Evolutionary conservation across 2,329 filamentous ascomycete genomes (phyloP).

Genomic region (Paraconiothyrium sp.): DNA sequence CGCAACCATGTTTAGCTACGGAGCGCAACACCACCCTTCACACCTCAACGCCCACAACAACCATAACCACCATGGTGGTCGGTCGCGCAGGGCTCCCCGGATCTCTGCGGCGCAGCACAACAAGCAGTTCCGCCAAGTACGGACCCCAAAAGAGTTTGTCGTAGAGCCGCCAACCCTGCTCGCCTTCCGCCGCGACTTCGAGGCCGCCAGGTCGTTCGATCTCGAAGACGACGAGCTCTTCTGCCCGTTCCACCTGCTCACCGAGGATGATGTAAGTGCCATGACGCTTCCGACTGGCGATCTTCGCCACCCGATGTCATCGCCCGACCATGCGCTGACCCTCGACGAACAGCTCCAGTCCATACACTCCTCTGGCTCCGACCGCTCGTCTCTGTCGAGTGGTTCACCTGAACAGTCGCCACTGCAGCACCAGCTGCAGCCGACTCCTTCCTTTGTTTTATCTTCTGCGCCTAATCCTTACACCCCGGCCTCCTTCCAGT

Average conservation of each 20-base stretch:
- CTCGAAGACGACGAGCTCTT: slow-evolving; percentile 97
- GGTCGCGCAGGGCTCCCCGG: slow-evolving; percentile 84
- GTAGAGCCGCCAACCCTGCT: slow-evolving; percentile 79
- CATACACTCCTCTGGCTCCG: slow-evolving; percentile 87
- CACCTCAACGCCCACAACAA: slow-evolving; percentile 67
- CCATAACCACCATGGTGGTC: slow-evolving; percentile 83
- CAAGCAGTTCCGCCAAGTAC: slow-evolving; percentile 85
- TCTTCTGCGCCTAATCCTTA: slow-evolving; percentile 67
- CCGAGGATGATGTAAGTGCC: slow-evolving; percentile 83
- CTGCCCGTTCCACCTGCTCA: slow-evolving; percentile 85
- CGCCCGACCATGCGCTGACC: slow-evolving; percentile 42
- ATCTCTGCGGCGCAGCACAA: slow-evolving; percentile 85
- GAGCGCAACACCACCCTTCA: slow-evolving; percentile 55
- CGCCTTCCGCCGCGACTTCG: slow-evolving; percentile 86
- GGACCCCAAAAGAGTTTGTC: slow-evolving; percentile 82
- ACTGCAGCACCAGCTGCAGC: slow-evolving; percentile 81
- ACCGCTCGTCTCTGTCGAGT: slow-evolving; percentile 93
- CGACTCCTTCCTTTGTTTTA: slow-evolving; percentile 76
- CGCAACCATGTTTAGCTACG: slow-evolving; percentile 59
- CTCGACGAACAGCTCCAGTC: slow-evolving; percentile 75
- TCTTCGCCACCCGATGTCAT: slow-evolving; percentile 38
- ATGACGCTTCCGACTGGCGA: slow-evolving; percentile 28
- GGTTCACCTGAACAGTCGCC: slow-evolving; percentile 93
- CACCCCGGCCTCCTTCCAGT: slow-evolving; percentile 70
- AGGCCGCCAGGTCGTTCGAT: slow-evolving; percentile 92